Evolutionary conservation across 2,329 filamentous ascomycete genomes (phyloP).

Genomic region (Helotiales sp.): DNA sequence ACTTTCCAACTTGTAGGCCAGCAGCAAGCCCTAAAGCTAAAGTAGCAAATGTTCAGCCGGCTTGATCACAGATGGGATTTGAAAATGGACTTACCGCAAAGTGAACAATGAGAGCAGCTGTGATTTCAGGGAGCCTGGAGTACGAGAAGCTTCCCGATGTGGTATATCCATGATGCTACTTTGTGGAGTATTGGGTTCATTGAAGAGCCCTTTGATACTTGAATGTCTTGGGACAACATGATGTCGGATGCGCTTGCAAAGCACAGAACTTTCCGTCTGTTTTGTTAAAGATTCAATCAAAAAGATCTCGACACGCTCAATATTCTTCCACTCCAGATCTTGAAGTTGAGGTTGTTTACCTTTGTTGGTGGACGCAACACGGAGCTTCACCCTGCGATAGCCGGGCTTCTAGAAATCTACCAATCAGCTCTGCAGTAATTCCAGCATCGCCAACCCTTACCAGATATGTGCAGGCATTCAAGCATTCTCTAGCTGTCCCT

Average conservation of each 20-base stretch:
- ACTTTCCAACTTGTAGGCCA: slow-evolving; percentile 58
- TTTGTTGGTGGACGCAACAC: no score
- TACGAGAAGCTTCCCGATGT: slow-evolving; percentile 47
- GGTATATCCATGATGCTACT: no score
- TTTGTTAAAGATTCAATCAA: background rate
- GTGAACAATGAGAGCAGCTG: slow-evolving; percentile 56
- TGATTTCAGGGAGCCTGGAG: slow-evolving; percentile 59
- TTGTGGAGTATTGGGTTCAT: background rate
- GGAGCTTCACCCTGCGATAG: no score
- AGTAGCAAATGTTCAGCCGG: slow-evolving; percentile 53
- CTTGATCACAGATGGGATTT: slow-evolving; percentile 44
- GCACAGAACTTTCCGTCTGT: background rate
- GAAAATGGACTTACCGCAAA: slow-evolving; percentile 48
- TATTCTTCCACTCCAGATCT: background rate
- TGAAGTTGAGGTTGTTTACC: no score
- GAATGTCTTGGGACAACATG: background rate
- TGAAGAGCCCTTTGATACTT: background rate
- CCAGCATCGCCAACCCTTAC: background rate
- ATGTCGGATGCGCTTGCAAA: background rate
- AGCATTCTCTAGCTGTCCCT: background rate
- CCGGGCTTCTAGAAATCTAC: background rate
- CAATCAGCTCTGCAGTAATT: background rate
- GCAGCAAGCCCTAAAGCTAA: slow-evolving; percentile 50
- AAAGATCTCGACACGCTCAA: background rate
- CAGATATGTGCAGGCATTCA: background rate